Evolutionary conservation across 176 grass and related monocot species (phyloP), one percentile per base, ranked within the genome.

Genomic region (Themeda triandra): DNA sequence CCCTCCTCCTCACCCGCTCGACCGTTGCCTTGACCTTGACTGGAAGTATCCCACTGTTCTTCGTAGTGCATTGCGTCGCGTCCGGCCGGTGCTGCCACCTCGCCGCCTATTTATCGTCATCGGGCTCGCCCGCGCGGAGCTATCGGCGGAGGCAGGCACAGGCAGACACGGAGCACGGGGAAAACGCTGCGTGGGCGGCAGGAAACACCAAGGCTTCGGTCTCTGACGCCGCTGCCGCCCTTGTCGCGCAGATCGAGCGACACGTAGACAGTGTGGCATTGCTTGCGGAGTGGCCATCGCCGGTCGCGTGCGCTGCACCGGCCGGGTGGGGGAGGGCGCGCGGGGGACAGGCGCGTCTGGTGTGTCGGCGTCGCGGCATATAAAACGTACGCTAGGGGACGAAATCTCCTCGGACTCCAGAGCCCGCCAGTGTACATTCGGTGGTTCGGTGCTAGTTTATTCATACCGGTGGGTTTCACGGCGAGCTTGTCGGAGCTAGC

Each of bases 181-280:
- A 30, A 48, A 66, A 82, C 66, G 78, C 15, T 83, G 84, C 23
- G 82, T 63, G 82, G 82, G 58, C 82, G 81, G 89, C 88, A 83
- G 84, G 88, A 90, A 45, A 79, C 88, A 90, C 45, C 88, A 80
- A 59, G 58, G 14, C 74, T 60, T 90, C 11, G 80, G 66, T 73
- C 42, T 14, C 80, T 49, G 88, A 83, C 80, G 59, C 33, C 72
- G 84, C 79, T 73, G 79, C 88, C 79, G 69, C 65, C 33, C 65
- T 27, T 60, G 84, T 86, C 73, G 75, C 46, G 36, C 84, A 9
- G 64, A 37, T 28, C 25, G 62, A 32, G 70, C 39, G 82, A 85
- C 82, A 81, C 77, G 77, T 85, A n/a, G 56, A 7, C 60, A 62
- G 60, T n/a, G 77, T 32, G 23, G 44, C 56, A 48, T 63, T 59